These are phyloP conservation scores for Pisolithus tinctorius DNA, from an alignment of 768 basidiomycete species.

Conservation along the genomic window DNA sequence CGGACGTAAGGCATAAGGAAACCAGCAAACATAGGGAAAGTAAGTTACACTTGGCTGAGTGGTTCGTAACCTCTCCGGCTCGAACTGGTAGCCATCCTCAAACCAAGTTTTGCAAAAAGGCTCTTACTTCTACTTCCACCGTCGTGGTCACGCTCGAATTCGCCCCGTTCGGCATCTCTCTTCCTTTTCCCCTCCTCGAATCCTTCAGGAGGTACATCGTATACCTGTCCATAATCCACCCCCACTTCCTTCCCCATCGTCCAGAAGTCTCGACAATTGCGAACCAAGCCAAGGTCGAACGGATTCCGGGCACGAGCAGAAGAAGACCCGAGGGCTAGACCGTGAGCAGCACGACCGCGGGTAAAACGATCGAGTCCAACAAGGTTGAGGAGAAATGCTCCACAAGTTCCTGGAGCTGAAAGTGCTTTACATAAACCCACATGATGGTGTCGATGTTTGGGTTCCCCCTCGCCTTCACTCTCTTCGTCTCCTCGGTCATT, in stretches of 20 bases:
- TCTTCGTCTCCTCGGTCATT: conserved; percentile 47
- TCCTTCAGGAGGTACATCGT: conserved; percentile 85
- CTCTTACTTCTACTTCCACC: conserved; percentile 35
- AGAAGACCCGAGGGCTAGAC: conserved; percentile 59
- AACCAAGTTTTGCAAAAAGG: conserved; percentile 27
- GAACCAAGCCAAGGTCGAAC: conserved; percentile 74
- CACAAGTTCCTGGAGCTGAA: conserved; percentile 28
- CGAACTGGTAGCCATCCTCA: conserved; percentile 31
- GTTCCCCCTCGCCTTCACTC: conserved; percentile 27
- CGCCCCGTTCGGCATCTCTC: conserved; percentile 42
- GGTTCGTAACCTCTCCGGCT: conserved; percentile 30
- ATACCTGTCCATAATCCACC: conserved; percentile 84
- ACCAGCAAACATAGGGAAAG: neutral
- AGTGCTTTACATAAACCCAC: conserved; percentile 29
- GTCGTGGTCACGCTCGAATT: conserved; percentile 42
- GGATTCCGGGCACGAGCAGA: conserved; percentile 72
- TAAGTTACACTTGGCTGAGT: conserved; percentile 21
- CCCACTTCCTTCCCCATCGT: conserved; percentile 75
- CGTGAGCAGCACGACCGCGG: conserved; percentile 81
- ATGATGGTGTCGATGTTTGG: conserved; percentile 42
- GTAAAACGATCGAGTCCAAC: conserved; percentile 95
- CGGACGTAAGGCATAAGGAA: neutral
- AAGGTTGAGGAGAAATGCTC: conserved; percentile 76
- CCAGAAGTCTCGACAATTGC: conserved; percentile 95
- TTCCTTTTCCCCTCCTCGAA: conserved; percentile 67